phyloP scores from a whole-genome alignment of 768 basidiomycete genomes.

The Podaxis rugospora region DNA sequence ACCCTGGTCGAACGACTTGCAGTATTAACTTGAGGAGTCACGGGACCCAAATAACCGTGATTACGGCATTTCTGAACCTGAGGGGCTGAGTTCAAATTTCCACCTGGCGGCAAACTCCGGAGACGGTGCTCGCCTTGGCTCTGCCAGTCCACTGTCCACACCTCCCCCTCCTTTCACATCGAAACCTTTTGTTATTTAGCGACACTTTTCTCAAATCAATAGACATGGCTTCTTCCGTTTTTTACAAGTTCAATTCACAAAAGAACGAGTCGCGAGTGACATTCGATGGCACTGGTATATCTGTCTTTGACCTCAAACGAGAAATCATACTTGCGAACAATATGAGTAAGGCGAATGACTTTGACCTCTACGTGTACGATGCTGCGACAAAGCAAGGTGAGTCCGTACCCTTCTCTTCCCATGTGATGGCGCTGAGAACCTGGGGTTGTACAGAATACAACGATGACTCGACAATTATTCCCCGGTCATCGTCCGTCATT shows the following conservation, averaged over 20 bases:
- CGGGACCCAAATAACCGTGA: too few relatives aligned
- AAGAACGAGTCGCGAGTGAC: constrained; percentile 92
- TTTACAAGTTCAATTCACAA: constrained; percentile 96
- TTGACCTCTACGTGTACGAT: constrained; percentile 89
- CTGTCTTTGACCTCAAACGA: constrained; percentile 98
- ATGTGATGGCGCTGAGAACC: not conserved
- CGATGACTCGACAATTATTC: constrained; percentile 89
- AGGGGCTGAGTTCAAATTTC: not conserved
- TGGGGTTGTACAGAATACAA: constrained; percentile 63
- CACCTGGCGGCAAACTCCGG: not conserved
- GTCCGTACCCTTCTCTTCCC: constrained; percentile 15
- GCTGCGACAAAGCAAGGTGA: constrained; percentile 85
- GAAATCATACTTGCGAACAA: constrained; percentile 97
- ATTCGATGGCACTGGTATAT: constrained; percentile 98
- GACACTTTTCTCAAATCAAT: constrained; percentile 26
- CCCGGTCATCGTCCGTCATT: constrained; percentile 91
- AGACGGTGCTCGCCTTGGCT: not conserved
- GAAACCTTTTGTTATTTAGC: constrained; percentile 8
- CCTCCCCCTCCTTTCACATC: not conserved
- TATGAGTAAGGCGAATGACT: constrained; percentile 94
- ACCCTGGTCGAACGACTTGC: constrained; percentile 19
- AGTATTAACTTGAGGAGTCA: too few relatives aligned
- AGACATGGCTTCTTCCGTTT: constrained; percentile 84
- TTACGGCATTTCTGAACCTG: not conserved
- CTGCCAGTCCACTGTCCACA: not conserved